Percentiles rank a stretch among this genome's conserved stretches.
Evolutionary conservation across 2,329 filamentous ascomycete genomes (phyloP).

Genomic region (Diaporthe citrichinensis): DNA sequence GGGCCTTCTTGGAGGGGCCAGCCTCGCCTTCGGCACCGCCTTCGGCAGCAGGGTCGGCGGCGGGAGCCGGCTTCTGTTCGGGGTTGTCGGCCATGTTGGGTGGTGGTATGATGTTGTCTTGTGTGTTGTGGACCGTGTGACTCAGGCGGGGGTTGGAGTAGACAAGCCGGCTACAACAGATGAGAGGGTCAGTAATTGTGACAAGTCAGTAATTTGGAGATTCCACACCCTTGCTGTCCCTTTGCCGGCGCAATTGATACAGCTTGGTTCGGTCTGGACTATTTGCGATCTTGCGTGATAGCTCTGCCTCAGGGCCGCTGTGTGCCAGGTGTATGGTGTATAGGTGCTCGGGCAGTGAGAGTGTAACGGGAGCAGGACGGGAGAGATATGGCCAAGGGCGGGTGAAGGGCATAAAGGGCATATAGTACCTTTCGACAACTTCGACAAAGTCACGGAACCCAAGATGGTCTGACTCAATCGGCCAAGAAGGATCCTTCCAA

Average conservation of each 20-base stretch:
- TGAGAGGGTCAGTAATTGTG: neutral
- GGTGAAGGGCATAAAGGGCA: neutral
- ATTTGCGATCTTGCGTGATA: neutral
- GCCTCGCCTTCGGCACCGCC: conserved; percentile 78
- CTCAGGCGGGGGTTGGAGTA: conserved; percentile 28
- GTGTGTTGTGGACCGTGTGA: conserved; percentile 17
- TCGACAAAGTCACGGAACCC: conserved; percentile 3
- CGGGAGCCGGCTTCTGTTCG: conserved; percentile 61
- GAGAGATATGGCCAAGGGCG: neutral
- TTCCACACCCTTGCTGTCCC: neutral
- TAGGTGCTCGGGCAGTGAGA: neutral
- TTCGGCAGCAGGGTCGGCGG: conserved; percentile 88
- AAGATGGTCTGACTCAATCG: conserved; percentile 38
- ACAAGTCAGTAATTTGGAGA: neutral
- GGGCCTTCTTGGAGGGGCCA: conserved; percentile 80
- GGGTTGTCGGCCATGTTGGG: conserved; percentile 42
- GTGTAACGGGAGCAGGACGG: neutral
- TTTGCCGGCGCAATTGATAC: neutral
- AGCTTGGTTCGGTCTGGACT: neutral
- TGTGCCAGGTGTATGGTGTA: neutral
- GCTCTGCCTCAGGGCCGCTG: neutral
- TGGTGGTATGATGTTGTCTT: conserved; percentile 1
- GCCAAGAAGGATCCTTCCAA: conserved; percentile 25
- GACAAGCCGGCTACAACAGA: neutral
- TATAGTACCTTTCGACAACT: conserved; percentile 28